These are phyloP conservation scores for Puccinia novopanici DNA, from an alignment of 1,284 basidiomycete genomes.

Conservation along the genomic window DNA sequence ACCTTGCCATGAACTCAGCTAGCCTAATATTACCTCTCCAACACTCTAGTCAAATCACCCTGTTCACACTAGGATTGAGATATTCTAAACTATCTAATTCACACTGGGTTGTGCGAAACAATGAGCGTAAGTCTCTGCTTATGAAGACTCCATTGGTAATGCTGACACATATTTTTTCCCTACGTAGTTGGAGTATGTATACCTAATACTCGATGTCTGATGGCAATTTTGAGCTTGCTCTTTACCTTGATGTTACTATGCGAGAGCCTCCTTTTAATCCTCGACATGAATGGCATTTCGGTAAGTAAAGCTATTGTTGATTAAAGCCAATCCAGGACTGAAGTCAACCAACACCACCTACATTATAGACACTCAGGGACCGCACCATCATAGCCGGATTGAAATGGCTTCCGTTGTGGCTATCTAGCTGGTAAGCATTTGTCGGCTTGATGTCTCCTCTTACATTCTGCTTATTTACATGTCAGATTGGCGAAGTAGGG, in stretches of 20 bases:
- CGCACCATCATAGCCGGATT: background rate
- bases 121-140: background rate
- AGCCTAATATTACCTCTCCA: background rate
- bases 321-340: background rate
- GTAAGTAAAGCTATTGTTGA: background rate
- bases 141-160: background rate
- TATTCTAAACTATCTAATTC: slow-evolving; percentile 6
- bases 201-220: slow-evolving; percentile 5
- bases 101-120: background rate
- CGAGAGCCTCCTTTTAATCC: background rate
- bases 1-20: background rate
- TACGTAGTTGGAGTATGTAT: background rate
- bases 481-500: background rate
- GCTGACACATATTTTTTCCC: background rate
- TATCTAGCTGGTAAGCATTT: slow-evolving; percentile 8
- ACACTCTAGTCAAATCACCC: background rate
- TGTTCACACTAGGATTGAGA: background rate
- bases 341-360: background rate
- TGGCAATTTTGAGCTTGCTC: background rate
- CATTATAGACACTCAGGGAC: background rate
- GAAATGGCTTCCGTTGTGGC: slow-evolving; percentile 2
- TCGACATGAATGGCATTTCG: slow-evolving; percentile 3
- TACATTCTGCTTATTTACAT: too few species aligned
- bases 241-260: background rate
- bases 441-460: background rate